Conservation (phyloP, 2,329 filamentous ascomycete species). For the Zopfia rhizophila region DNA sequence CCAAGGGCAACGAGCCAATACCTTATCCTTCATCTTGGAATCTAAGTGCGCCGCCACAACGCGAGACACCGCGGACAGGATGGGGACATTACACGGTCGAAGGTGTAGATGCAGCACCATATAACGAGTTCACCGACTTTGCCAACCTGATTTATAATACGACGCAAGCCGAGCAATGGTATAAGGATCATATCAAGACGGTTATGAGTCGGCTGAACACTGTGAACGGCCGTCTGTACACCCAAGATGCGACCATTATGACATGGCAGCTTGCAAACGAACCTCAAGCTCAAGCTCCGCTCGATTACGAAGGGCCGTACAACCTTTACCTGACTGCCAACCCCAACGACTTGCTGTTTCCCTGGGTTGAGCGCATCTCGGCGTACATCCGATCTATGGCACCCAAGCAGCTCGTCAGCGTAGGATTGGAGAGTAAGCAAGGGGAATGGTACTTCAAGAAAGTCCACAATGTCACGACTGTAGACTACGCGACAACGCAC, state of each 20-base stretch:
- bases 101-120: slow-evolving; percentile 45
- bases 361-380: slow-evolving; percentile 51
- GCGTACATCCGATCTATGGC: slow-evolving; percentile 49
- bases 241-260: slow-evolving; percentile 52
- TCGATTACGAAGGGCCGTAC: slow-evolving; percentile 41
- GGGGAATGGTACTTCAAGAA: slow-evolving; percentile 53
- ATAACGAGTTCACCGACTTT: slow-evolving; percentile 35
- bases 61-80: slow-evolving; percentile 44
- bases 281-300: slow-evolving; percentile 43
- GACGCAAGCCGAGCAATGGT: slow-evolving; percentile 46
- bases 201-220: slow-evolving; percentile 51
- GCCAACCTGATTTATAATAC: slow-evolving; percentile 52
- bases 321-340: slow-evolving; percentile 38
- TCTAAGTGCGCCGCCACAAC: slow-evolving; percentile 48
- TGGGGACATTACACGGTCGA: slow-evolving; percentile 54
- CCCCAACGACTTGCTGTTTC: slow-evolving; percentile 46
- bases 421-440: slow-evolving; percentile 53
- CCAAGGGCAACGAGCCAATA: slow-evolving; percentile 42
- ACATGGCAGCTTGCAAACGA: slow-evolving; percentile 56
- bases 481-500: slow-evolving; percentile 53
- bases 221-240: slow-evolving; percentile 49
- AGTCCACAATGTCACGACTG: slow-evolving; percentile 48
- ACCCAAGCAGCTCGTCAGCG: slow-evolving; percentile 51
- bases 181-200: slow-evolving; percentile 50
- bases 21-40: slow-evolving; percentile 54